phyloP scores from a whole-genome alignment of 306 rosid genomes.

The Sechiopsis laciniata region DNA sequence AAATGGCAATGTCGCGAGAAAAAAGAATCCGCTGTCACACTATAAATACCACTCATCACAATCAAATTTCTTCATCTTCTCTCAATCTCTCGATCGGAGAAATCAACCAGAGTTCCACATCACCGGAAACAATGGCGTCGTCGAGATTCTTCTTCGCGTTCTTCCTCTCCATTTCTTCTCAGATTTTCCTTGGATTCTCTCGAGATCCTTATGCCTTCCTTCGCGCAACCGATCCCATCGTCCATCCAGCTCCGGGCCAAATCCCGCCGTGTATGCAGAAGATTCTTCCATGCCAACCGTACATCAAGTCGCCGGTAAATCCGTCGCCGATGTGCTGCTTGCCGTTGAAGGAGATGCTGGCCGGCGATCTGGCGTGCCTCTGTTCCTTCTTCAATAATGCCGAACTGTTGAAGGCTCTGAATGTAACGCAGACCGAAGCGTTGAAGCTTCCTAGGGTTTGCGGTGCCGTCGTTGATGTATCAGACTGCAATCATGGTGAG shows the following conservation, averaged over 20 bases:
- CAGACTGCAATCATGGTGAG: slow-evolving; percentile 38
- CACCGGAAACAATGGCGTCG: background rate
- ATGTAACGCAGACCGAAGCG: slow-evolving; percentile 32
- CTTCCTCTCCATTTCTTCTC: background rate
- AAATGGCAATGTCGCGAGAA: background rate
- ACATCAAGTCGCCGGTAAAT: slow-evolving; percentile 21
- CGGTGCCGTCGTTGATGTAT: slow-evolving; percentile 24
- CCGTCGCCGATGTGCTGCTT: slow-evolving; percentile 39
- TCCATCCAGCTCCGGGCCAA: background rate
- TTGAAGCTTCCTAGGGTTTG: slow-evolving; percentile 52
- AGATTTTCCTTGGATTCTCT: background rate
- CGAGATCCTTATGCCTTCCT: background rate
- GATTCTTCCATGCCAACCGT: slow-evolving; percentile 46
- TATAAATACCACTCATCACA: background rate
- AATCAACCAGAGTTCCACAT: no score
- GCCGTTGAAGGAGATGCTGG: slow-evolving; percentile 31
- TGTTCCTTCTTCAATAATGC: slow-evolving; percentile 36
- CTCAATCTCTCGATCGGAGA: background rate
- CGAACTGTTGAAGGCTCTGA: slow-evolving; percentile 15
- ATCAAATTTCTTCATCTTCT: background rate
- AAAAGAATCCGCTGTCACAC: background rate
- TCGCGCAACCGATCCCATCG: no score
- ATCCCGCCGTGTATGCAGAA: slow-evolving; percentile 42
- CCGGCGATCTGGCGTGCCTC: slow-evolving; percentile 27
- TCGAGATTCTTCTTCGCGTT: background rate